A percentile compares a stretch with the other conserved stretches of the same genome.
Conservation (phyloP, 2,329 filamentous ascomycete genomes). For the Aspergillus versicolor region DNA sequence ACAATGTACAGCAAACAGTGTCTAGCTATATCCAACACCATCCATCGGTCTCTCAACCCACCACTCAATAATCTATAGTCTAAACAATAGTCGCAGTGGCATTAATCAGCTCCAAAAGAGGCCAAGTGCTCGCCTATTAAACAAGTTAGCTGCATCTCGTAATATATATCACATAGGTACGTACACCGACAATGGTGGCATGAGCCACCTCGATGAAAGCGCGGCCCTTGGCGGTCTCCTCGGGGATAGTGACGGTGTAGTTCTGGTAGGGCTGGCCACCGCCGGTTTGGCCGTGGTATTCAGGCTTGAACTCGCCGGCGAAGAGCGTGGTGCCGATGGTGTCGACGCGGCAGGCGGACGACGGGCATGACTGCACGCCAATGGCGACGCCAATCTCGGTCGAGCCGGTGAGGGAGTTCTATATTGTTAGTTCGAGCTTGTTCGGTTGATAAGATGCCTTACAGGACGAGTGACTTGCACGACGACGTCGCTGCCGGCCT, state of each 20-base stretch:
- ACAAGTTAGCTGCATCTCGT: background rate
- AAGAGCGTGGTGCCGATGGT: constrained; percentile 28
- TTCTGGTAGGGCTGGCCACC: constrained; percentile 29
- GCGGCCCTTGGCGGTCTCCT: constrained; percentile 10
- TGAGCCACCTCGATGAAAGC: constrained; percentile 30
- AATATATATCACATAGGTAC: constrained; percentile 4
- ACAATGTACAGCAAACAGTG: background rate
- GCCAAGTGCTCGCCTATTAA: constrained; percentile 21
- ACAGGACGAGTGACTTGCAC: constrained; percentile 33
- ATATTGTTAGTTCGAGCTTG: background rate
- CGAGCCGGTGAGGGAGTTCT: constrained; percentile 29
- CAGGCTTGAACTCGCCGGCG: constrained; percentile 27
- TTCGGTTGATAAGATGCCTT: constrained; percentile 5
- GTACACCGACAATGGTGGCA: constrained; percentile 31
- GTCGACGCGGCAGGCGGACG: constrained; percentile 19
- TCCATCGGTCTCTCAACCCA: background rate
- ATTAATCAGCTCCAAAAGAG: constrained; percentile 27
- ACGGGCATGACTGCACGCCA: constrained; percentile 27
- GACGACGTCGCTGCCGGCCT: constrained; percentile 20
- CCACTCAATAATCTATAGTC: background rate
- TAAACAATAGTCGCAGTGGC: constrained; percentile 24
- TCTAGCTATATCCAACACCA: background rate
- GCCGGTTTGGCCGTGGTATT: constrained; percentile 22
- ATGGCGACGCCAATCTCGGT: constrained; percentile 31
- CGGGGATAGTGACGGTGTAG: constrained; percentile 29